phyloP scores from a whole-genome alignment of 179 eudicot species.

The Carnegiea gigantea region DNA sequence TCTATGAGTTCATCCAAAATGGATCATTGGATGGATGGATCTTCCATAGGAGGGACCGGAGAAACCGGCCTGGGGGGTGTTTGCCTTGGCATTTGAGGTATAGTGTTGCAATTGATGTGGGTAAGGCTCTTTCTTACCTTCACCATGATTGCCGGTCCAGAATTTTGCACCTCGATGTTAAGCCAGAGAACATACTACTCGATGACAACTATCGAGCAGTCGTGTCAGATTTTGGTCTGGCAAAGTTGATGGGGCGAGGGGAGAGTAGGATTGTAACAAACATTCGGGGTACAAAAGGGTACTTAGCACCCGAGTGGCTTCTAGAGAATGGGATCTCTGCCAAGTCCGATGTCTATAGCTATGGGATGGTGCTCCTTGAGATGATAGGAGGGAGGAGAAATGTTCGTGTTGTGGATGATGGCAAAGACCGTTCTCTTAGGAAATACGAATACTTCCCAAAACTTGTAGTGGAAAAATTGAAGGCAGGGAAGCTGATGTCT shows the following conservation, averaged over 20 bases:
- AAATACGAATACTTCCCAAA: conserved; percentile 63
- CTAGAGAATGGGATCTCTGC: conserved; percentile 61
- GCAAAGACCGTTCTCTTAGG: conserved; percentile 28
- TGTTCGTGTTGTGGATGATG: conserved; percentile 33
- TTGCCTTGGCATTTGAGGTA: conserved; percentile 66
- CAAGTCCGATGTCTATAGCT: conserved; percentile 75
- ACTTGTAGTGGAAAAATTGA: conserved; percentile 51
- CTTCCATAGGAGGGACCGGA: conserved; percentile 39
- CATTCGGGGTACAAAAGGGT: conserved; percentile 76
- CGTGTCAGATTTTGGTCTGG: conserved; percentile 77
- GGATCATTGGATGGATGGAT: conserved; percentile 84
- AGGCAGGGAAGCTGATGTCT: conserved; percentile 58
- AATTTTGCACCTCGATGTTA: conserved; percentile 76
- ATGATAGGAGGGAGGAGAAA: conserved; percentile 68
- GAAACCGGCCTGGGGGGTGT: conserved; percentile 38
- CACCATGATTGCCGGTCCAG: conserved; percentile 77
- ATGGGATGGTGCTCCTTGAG: conserved; percentile 80
- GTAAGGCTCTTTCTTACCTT: conserved; percentile 68
- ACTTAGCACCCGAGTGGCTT: conserved; percentile 86
- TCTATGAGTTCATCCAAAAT: conserved; percentile 65
- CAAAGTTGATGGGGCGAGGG: conserved; percentile 64
- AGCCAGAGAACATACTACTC: conserved; percentile 76
- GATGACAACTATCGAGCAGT: conserved; percentile 55
- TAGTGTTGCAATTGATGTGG: conserved; percentile 68
- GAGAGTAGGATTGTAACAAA: conserved; percentile 61